Percentiles rank a stretch among this genome's conserved stretches.
Conservation (phyloP, 176 grass and related monocot genomes). For the Oryza brachyantha region DNA sequence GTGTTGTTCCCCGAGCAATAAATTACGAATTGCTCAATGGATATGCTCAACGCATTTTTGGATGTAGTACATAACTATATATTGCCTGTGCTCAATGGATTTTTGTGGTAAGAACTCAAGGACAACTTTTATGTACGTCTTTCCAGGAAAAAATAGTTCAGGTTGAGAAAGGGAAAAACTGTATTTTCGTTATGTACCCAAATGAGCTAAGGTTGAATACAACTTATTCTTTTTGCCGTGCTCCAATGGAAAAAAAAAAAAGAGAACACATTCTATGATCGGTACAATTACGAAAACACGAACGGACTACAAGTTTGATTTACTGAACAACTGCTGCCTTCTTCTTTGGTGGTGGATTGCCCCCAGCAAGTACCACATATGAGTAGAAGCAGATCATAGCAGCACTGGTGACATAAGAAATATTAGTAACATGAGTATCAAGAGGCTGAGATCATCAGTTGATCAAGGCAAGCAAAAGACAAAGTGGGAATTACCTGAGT, state of each 20-base stretch:
- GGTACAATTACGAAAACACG: not conserved
- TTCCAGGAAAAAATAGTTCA: not conserved
- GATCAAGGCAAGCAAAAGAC: not conserved
- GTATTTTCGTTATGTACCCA: not conserved
- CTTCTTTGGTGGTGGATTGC: conserved; percentile 85
- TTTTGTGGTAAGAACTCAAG: not conserved
- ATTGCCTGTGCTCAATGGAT: not conserved
- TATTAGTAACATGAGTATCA: not conserved
- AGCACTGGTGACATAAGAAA: conserved; percentile 35
- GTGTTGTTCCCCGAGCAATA: too few species aligned
- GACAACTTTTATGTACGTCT: conserved; percentile 14
- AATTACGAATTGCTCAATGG: too few species aligned
- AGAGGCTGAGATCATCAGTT: not conserved
- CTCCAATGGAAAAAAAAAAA: not conserved
- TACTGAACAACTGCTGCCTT: conserved; percentile 37
- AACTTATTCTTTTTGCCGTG: not conserved
- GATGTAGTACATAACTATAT: not conserved
- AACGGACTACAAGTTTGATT: not conserved
- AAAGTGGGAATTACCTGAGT: conserved; percentile 44
- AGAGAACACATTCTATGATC: not conserved
- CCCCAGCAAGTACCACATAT: conserved; percentile 70
- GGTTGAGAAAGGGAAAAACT: too few species aligned
- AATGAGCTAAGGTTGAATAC: conserved; percentile 14
- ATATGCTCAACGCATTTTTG: not conserved
- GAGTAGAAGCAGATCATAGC: conserved; percentile 86